Conservation (phyloP, 2,329 filamentous ascomycete species). For the Amphichorda felina region DNA sequence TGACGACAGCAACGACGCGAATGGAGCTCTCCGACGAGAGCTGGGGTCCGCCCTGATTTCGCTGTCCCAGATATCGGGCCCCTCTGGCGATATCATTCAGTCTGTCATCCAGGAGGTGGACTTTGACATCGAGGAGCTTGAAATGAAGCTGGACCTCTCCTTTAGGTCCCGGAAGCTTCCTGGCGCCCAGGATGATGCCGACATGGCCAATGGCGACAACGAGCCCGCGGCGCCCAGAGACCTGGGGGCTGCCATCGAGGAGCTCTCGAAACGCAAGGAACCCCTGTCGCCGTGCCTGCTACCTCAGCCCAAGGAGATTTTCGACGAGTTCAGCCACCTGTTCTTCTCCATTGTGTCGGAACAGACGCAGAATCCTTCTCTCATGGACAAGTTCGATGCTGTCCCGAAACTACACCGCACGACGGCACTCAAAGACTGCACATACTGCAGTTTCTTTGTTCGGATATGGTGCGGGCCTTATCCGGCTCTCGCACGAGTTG, state of each 20-base stretch:
- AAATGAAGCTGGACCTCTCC: constrained; percentile 61
- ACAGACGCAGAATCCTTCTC: constrained; percentile 21
- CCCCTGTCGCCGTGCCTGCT: constrained; percentile 39
- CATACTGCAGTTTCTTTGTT: constrained; percentile 66
- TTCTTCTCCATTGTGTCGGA: constrained; percentile 43
- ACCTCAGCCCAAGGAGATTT: constrained; percentile 36
- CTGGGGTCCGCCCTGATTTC: constrained; percentile 56
- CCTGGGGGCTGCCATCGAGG: constrained; percentile 24
- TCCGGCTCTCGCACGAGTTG: constrained; percentile 54
- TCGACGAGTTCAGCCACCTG: constrained; percentile 44
- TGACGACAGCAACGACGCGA: constrained; percentile 38
- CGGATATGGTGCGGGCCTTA: constrained; percentile 63
- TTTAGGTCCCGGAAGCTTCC: constrained; percentile 46
- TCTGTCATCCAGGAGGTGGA: constrained; percentile 54
- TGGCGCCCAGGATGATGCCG: constrained; percentile 35
- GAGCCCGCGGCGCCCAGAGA: constrained; percentile 20
- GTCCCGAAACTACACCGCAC: constrained; percentile 41
- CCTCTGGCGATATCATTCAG: constrained; percentile 51
- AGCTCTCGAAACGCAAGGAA: constrained; percentile 22
- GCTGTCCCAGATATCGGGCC: constrained; percentile 47
- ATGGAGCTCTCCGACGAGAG: constrained; percentile 46
- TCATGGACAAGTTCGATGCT: constrained; percentile 40
- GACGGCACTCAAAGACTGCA: constrained; percentile 44
- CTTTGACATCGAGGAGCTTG: constrained; percentile 62
- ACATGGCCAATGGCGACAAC: constrained; percentile 15